Conservation (phyloP, 2,329 filamentous ascomycete species). For the Helotiales sp. region DNA sequence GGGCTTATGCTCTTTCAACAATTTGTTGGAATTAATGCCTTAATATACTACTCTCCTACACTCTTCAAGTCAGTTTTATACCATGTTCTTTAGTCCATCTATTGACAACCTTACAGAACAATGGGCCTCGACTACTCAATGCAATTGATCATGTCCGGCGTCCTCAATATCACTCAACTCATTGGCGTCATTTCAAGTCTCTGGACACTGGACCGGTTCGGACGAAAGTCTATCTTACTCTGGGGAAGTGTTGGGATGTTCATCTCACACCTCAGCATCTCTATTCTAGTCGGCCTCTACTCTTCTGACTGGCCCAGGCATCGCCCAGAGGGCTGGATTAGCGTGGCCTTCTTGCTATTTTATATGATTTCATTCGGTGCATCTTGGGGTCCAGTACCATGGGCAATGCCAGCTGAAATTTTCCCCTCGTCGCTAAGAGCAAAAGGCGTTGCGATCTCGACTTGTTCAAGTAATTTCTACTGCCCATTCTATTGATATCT, state of each 20-base stretch:
- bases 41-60: constrained; percentile 52
- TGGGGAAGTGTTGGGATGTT: constrained; percentile 70
- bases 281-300: constrained; percentile 49
- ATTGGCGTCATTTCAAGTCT: constrained; percentile 68
- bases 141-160: constrained; percentile 51
- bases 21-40: constrained; percentile 50
- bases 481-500: too few relatives aligned
- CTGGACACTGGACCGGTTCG: constrained; percentile 67
- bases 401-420: constrained; percentile 47
- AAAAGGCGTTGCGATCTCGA: constrained; percentile 47
- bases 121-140: constrained; percentile 4
- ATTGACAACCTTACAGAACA: constrained; percentile 53
- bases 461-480: constrained; percentile 1
- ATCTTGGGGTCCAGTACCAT: constrained; percentile 45
- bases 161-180: constrained; percentile 72
- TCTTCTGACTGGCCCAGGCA: constrained; percentile 47
- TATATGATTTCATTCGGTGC: constrained; percentile 42
- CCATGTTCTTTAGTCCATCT: constrained; percentile 52
- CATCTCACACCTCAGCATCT: constrained; percentile 62
- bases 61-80: constrained; percentile 58
- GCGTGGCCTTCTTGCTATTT: constrained; percentile 45
- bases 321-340: constrained; percentile 46
- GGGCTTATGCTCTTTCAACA: constrained; percentile 56
- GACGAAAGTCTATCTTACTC: constrained; percentile 64
- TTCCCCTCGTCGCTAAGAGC: constrained; percentile 48